phyloP scores from a whole-genome alignment of 139 green algal species.

The Chlorella sp. region DNA sequence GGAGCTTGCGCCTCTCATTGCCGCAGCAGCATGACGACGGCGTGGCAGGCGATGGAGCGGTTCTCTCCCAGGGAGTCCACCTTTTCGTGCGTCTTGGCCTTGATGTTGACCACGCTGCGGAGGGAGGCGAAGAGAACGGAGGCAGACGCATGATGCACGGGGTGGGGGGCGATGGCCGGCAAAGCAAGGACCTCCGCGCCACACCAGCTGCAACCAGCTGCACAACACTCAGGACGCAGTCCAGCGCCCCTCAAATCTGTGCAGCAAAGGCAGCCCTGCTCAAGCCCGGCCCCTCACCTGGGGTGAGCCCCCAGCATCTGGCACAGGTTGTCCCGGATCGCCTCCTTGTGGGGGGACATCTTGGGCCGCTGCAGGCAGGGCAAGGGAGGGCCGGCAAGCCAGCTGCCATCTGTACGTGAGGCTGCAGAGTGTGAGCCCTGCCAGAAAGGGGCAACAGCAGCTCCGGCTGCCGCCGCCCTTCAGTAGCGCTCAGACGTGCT shows the following conservation, averaged over 20 bases:
- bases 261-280: no score
- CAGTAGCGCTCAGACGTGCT: neutral
- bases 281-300: no score
- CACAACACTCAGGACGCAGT: no score
- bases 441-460: no score
- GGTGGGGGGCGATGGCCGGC: no score
- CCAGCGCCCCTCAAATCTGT: no score
- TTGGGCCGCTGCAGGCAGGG: conserved; percentile 86
- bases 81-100: conserved; percentile 99
- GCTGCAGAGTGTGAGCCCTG: no score
- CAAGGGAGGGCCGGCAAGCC: neutral
- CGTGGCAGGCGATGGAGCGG: conserved; percentile 94
- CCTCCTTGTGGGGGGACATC: conserved; percentile 96
- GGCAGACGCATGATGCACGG: no score
- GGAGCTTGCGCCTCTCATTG: conserved; percentile 11
- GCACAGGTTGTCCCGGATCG: conserved; percentile 86
- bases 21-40: conserved; percentile 88
- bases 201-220: no score
- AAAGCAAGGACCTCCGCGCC: no score
- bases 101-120: conserved; percentile 89
- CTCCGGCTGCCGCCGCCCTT: neutral
- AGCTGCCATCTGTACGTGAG: no score
- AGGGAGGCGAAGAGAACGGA: no score
- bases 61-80: conserved; percentile 98
- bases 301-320: conserved; percentile 78